Conservation (phyloP, 2,329 filamentous ascomycete species). For the Fusarium clavum region DNA sequence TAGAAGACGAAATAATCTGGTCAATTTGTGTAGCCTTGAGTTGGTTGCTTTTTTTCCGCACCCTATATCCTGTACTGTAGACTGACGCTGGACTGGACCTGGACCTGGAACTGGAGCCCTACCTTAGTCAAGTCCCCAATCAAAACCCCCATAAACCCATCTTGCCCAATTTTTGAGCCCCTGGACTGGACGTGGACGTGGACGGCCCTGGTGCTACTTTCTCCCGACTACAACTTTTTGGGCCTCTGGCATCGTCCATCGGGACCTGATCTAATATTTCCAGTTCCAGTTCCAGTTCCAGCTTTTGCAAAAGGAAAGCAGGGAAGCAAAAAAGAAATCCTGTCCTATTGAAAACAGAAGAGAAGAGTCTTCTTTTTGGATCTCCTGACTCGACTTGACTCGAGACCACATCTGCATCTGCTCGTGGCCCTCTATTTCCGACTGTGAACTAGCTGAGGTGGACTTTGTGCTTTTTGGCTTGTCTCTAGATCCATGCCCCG, state of each 20-base stretch:
- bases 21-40: neutral
- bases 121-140: constrained; percentile 38
- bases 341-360: constrained; percentile 1
- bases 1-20: neutral
- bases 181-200: constrained; percentile 22
- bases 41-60: neutral
- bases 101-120: constrained; percentile 40
- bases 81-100: constrained; percentile 4
- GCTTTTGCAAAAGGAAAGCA: constrained; percentile 22
- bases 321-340: constrained; percentile 1
- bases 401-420: constrained; percentile 13
- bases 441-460: constrained; percentile 34
- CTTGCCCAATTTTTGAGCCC: constrained; percentile 29
- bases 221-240: constrained; percentile 40
- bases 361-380: constrained; percentile 15
- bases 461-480: constrained; percentile 35
- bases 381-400: constrained; percentile 21
- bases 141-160: constrained; percentile 31
- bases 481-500: constrained; percentile 45
- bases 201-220: constrained; percentile 38
- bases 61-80: neutral
- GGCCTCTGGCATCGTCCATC: constrained; percentile 40
- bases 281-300: constrained; percentile 9
- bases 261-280: constrained; percentile 41
- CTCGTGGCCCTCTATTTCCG: constrained; percentile 26